Percentiles rank a stretch among this genome's conserved stretches.
phyloP scores from a whole-genome alignment of 2,329 filamentous ascomycete genomes.

The Fusarium sterilihyphosum region DNA sequence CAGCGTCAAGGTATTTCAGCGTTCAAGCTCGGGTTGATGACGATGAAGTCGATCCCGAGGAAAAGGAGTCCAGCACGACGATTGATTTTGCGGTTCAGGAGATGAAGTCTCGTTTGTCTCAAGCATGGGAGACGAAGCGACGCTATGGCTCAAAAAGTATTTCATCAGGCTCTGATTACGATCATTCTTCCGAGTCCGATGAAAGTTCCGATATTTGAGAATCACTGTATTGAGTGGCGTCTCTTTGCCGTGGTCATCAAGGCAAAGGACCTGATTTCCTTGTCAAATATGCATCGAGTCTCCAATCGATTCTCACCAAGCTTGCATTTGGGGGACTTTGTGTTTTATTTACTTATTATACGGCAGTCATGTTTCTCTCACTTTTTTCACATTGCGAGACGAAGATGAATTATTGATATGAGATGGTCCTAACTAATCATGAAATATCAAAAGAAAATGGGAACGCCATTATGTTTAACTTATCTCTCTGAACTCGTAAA shows the following conservation, averaged over 20 bases:
- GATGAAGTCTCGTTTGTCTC: slow-evolving; percentile 21
- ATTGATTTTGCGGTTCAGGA: slow-evolving; percentile 46
- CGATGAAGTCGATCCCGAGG: slow-evolving; percentile 25
- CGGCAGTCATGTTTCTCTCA: not conserved
- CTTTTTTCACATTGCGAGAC: not conserved
- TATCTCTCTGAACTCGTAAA: slow-evolving; percentile 28
- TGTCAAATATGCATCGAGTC: not conserved
- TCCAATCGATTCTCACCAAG: not conserved
- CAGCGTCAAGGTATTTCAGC: slow-evolving; percentile 50
- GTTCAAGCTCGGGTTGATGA: slow-evolving; percentile 42
- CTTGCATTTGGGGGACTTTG: not conserved
- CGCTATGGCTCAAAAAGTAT: not conserved
- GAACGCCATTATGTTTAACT: slow-evolving; percentile 31
- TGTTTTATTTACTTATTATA: not conserved
- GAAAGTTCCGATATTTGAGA: not conserved
- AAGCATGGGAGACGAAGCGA: slow-evolving; percentile 34
- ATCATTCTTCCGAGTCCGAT: not conserved
- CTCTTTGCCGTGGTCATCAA: not conserved
- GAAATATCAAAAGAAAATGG: slow-evolving; percentile 1
- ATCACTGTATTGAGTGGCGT: not conserved
- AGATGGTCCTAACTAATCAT: slow-evolving; percentile 24
- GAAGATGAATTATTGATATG: slow-evolving; percentile 22
- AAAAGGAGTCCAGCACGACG: slow-evolving; percentile 33
- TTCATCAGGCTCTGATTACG: not conserved
- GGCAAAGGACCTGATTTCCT: not conserved